Base-by-base conservation (phyloP, 768 basidiomycete species). In the Leucocoprinus birnbaumii region DNA sequence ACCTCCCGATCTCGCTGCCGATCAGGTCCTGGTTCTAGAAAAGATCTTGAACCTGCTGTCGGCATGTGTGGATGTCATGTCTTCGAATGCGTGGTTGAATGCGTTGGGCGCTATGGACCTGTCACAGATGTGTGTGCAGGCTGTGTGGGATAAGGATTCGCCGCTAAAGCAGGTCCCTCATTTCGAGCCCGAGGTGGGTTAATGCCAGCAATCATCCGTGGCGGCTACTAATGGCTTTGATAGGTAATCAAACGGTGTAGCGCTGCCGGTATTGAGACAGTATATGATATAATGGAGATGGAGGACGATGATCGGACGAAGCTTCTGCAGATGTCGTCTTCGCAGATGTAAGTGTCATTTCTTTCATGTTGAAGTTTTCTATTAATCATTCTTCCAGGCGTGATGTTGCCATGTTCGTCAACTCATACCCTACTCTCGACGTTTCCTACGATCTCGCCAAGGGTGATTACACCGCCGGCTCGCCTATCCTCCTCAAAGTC, bases 251-350 rank as follows among this genome's bases (percentile, higher is more conserved):
- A 85, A 63, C 84, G 94, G 9, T 98, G 94, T 75, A 89, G 89
- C 65, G 82, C 78, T 0, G 89, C 86, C 6, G 82, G 82, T 7
- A 76, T 97, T 51, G 91, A 93, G 57, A 89, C 91, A 1, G 94
- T 99, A 0, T 97, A 98, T 67, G 97, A 98, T 66, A 80, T 98
- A 58, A 97, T 98, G 91, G 97, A 98, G 68, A 85, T 98, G 85
- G 97, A 98, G 65, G 96, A 98, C 62, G 88, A 90, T 56, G 80
- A 91, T 65, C 82, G 97, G 34, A 90, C 83, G 54, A 74, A 84
- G 51, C 72, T 98, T 21, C 71, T 98, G 25, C 84, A 87, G 63
- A 94, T 99, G 91, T 84, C 86, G 52, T 76, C 86, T 1, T 74
- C 79, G 37, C 90, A 97, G 68, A 92, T 98, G 93, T 93, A 70